Conservation (phyloP, 768 basidiomycete species). For the Boletus rubropictus region DNA sequence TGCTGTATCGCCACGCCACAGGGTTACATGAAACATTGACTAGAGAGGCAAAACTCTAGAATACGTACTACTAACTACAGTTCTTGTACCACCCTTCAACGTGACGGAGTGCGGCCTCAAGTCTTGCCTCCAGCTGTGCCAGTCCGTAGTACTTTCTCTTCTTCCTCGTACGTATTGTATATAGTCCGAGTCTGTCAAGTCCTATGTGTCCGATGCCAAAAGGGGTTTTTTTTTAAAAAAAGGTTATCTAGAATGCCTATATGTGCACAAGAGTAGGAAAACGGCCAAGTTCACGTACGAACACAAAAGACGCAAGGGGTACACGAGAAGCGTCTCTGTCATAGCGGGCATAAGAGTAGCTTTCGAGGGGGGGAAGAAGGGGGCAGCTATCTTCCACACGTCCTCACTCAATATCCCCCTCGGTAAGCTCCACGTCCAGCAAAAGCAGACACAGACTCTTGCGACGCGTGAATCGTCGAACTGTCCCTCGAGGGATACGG, state of each 20-base stretch:
- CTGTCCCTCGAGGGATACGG: slow-evolving; percentile 34
- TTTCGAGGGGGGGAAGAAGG: not conserved
- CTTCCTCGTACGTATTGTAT: slow-evolving; percentile 10
- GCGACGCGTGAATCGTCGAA: slow-evolving; percentile 7
- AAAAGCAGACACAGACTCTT: slow-evolving; percentile 23
- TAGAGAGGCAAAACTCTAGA: too few relatives aligned
- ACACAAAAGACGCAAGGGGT: not conserved
- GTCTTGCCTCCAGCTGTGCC: too few relatives aligned
- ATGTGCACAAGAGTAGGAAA: not conserved
- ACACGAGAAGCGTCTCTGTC: not conserved
- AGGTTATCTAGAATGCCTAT: slow-evolving; percentile 11
- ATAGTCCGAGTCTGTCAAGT: not conserved
- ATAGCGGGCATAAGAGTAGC: slow-evolving; percentile 12
- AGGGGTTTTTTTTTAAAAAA: not conserved
- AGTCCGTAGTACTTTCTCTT: too few relatives aligned
- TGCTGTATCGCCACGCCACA: too few relatives aligned
- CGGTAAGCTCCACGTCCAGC: slow-evolving; percentile 31
- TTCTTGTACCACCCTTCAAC: too few relatives aligned
- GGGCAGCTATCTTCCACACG: not conserved
- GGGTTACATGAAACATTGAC: too few relatives aligned
- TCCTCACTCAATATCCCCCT: slow-evolving; percentile 10
- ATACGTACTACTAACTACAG: too few relatives aligned
- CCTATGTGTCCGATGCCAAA: not conserved
- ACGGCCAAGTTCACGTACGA: not conserved
- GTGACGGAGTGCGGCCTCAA: too few relatives aligned